Percentiles rank a stretch among this genome's conserved stretches.
These are phyloP conservation scores for Cryptococcus sp. DNA, from an alignment of 1,284 basidiomycete genomes.

Conservation along the genomic window DNA sequence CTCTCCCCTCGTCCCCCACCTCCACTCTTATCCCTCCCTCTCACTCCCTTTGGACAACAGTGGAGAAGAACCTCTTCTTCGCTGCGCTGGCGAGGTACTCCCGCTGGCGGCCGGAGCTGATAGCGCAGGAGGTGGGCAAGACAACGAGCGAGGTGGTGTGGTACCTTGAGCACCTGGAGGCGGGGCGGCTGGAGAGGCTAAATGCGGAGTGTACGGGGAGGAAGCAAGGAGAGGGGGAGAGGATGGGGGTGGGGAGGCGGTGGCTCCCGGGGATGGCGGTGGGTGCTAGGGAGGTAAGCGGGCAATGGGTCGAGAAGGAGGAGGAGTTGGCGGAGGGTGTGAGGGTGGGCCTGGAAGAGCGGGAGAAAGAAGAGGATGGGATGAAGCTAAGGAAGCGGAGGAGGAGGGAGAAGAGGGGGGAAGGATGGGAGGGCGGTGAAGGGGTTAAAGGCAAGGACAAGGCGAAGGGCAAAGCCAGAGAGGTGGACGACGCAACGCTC, in stretches of 20 bases:
- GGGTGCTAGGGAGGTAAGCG: conserved; percentile 57
- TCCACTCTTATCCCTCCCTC: conserved; percentile 40
- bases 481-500: background rate
- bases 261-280: conserved; percentile 21
- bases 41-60: conserved; percentile 59
- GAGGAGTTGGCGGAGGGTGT: conserved; percentile 55
- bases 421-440: background rate
- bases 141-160: conserved; percentile 59
- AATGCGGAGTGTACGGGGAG: conserved; percentile 35
- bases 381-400: background rate
- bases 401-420: background rate
- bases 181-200: conserved; percentile 23
- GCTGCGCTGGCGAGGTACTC: conserved; percentile 62
- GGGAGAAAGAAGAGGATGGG: background rate
- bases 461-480: background rate
- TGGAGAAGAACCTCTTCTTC: conserved; percentile 69
- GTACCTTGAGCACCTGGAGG: conserved; percentile 57
- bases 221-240: conserved; percentile 1
- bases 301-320: conserved; percentile 61
- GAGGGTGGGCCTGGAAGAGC: background rate
- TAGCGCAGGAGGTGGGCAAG: conserved; percentile 65
- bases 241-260: conserved; percentile 14
- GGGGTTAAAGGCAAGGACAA: background rate
- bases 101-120: conserved; percentile 66
- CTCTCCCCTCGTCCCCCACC: background rate